Base-by-base conservation (phyloP, 1,284 basidiomycete species). In the Malassezia sympodialis region DNA sequence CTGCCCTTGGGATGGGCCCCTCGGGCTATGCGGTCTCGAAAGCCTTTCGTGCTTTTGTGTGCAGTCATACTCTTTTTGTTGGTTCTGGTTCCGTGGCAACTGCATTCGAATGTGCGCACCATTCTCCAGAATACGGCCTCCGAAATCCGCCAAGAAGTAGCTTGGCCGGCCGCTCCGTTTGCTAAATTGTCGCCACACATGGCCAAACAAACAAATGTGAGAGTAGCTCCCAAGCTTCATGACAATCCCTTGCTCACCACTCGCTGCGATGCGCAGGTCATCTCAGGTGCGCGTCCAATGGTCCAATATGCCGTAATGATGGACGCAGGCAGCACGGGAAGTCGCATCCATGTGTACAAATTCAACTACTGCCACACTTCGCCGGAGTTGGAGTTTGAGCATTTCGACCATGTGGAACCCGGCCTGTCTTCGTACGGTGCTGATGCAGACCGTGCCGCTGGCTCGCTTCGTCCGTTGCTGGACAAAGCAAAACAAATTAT, bases 281-380 rank as follows among this genome's bases (percentile, higher is more conserved):
- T 62, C 14, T 30, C 58, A 15, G 69, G 69, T 32, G 46, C 52
- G 32, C 58, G 62, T 11, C 70, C 67, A 4, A 41, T 69, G 21
- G 68, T 74, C 15, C 90, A 96, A 76, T 98, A 88, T 75, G 90
- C 89, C 0, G 82, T 98, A 67, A 96, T 96, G 83, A 88, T 98
- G 76, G 93, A 98, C 75, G 93, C 94, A 0, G 94, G 93, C 15
- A 96, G 90, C 34, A 96, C 90, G 0, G 93, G 93, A 19, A 94
- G 90, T 1, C 84, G 93, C 15, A 91, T 98, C 68, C 93, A 98
- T 79, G 83, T 96, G 24, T 96, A 96, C 84, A 94, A 66, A 54
- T 74, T 74, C 62, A 74, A 74, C 61, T 69, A 86, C 5, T 68
- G 69, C 55, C 37, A 42, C 0, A 30, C 61, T 17, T 61, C 68